phyloP scores from a whole-genome alignment of 208 protist genomes.

The Herpetomonas muscarum region DNA sequence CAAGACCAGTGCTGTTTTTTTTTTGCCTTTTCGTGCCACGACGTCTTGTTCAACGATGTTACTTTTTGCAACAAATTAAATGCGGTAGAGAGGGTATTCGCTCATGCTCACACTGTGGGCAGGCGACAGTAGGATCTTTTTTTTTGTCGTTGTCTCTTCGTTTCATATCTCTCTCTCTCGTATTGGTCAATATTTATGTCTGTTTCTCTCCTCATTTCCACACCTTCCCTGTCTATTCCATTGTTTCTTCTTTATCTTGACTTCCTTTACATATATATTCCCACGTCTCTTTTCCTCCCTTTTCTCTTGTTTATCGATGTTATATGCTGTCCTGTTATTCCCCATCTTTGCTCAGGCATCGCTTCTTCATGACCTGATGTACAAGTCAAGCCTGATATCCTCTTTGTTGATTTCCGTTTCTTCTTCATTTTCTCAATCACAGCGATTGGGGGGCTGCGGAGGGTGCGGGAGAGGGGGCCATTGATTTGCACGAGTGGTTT shows the following conservation, averaged over 20 bases:
- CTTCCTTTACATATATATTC: background rate
- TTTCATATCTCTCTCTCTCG: background rate
- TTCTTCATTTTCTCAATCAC: background rate
- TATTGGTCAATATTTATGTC: background rate
- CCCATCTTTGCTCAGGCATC: background rate
- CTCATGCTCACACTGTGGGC: too few species aligned
- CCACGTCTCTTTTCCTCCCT: slow-evolving; percentile 5
- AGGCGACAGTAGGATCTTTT: too few species aligned
- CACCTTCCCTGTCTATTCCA: background rate
- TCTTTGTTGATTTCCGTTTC: slow-evolving; percentile 6
- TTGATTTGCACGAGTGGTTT: too few species aligned
- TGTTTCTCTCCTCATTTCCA: background rate
- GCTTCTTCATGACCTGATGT: background rate
- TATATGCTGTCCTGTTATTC: background rate
- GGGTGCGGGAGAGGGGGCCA: background rate
- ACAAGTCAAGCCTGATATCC: background rate
- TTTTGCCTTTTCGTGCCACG: background rate
- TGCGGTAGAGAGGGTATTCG: too few species aligned
- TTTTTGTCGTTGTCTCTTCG: background rate
- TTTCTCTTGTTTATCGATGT: slow-evolving; percentile 1
- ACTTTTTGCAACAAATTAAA: too few species aligned
- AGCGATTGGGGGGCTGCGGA: background rate
- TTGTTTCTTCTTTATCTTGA: background rate
- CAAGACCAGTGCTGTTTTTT: too few species aligned
- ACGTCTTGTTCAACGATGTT: too few species aligned